Conservation (phyloP, 257 asterid genomes). For the Voacanga thouarsii region DNA sequence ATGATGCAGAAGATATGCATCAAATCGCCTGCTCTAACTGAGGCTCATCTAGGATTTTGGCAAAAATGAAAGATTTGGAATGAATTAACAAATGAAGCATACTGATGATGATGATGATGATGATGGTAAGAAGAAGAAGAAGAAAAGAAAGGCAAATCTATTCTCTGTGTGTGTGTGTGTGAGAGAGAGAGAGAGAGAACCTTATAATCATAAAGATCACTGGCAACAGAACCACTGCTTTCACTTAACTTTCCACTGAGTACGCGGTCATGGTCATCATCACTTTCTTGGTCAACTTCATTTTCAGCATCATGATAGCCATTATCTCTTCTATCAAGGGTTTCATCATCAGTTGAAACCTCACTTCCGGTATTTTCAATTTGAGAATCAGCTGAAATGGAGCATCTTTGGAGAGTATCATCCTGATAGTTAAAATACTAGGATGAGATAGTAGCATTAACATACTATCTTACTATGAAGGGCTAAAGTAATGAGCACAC, state of each 20-base stretch:
- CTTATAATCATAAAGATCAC: constrained; percentile 91
- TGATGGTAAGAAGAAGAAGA: too few relatives aligned
- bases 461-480: background rate
- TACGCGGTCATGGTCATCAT: constrained; percentile 68
- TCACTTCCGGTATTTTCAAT: constrained; percentile 68
- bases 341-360: constrained; percentile 71
- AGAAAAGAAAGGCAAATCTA: background rate
- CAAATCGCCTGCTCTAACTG: background rate
- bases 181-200: constrained; percentile 36
- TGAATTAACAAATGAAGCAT: background rate
- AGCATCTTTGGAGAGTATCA: constrained; percentile 67
- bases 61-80: background rate
- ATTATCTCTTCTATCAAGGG: constrained; percentile 49
- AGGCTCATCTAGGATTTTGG: background rate
- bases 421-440: constrained; percentile 46
- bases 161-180: background rate
- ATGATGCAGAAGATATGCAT: background rate
- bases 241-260: constrained; percentile 87
- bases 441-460: constrained; percentile 13
- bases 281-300: constrained; percentile 69
- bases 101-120: background rate
- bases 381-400: constrained; percentile 81
- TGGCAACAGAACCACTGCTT: constrained; percentile 87
- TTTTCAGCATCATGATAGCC: constrained; percentile 92
- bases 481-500: background rate